A percentile compares a stretch with the other conserved stretches of the same genome.
phyloP scores from a whole-genome alignment of 495 filamentous ascomycete genomes.

The Penicillium cosmopolitanum region DNA sequence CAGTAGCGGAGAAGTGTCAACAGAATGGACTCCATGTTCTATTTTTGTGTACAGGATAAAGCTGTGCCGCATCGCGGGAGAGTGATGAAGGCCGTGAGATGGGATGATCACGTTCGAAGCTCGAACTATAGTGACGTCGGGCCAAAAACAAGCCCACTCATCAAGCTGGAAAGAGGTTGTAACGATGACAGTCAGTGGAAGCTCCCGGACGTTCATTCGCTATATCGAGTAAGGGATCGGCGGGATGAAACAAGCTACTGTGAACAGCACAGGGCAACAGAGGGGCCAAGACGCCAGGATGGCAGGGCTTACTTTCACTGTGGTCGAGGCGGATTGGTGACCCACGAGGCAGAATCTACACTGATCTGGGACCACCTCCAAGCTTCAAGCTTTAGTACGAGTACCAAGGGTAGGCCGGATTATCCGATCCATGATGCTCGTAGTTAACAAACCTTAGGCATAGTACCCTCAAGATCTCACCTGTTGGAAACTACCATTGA shows the following conservation, averaged over 20 bases:
- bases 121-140: conserved; percentile 7
- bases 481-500: too few species aligned
- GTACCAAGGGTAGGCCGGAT: not conserved
- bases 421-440: not conserved
- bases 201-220: conserved; percentile 13
- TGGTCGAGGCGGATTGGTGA: conserved; percentile 17
- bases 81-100: not conserved
- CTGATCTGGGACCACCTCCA: conserved; percentile 5
- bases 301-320: conserved; percentile 12
- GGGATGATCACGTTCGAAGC: not conserved
- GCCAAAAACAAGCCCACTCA: not conserved
- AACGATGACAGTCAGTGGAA: conserved; percentile 3
- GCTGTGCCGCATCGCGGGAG: not conserved
- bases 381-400: not conserved
- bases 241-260: conserved; percentile 29
- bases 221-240: conserved; percentile 22
- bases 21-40: not conserved
- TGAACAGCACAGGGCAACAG: conserved; percentile 8
- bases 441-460: too few species aligned
- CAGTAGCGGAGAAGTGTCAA: not conserved
- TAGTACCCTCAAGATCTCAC: too few species aligned
- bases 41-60: conserved; percentile 1
- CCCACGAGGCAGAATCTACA: conserved; percentile 24
- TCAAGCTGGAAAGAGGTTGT: not conserved
- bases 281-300: conserved; percentile 11